Percentiles rank a stretch among this genome's conserved stretches.
Conservation (phyloP, 2,329 filamentous ascomycete species). For the Botryotinia narcissicola region DNA sequence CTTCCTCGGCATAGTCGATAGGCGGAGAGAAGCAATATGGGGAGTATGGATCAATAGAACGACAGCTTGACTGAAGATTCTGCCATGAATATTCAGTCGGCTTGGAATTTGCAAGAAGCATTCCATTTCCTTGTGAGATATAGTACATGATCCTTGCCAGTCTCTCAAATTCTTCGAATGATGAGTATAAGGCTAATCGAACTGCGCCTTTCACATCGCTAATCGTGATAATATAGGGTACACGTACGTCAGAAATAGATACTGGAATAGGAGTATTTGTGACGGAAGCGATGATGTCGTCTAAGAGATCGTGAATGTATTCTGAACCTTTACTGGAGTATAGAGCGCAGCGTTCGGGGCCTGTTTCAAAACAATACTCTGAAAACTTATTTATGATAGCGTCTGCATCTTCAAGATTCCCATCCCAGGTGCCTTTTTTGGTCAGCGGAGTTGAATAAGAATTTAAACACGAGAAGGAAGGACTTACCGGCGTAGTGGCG, state of each 20-base stretch:
- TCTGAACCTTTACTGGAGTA: not conserved
- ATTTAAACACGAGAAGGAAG: not conserved
- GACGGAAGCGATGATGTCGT: not conserved
- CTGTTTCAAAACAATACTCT: not conserved
- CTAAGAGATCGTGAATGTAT: not conserved
- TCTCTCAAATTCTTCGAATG: not conserved
- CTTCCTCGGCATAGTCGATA: not conserved
- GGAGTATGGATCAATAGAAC: not conserved
- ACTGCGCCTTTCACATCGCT: not conserved
- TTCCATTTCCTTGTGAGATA: not conserved
- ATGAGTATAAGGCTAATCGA: not conserved
- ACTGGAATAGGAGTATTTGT: not conserved
- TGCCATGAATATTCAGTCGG: not conserved
- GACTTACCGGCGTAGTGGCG: constrained; percentile 21
- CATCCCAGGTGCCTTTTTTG: constrained; percentile 2
- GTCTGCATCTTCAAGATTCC: constrained; percentile 3
- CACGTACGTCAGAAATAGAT: not conserved
- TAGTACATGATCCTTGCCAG: not conserved
- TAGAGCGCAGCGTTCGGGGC: not conserved
- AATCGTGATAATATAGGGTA: not conserved
- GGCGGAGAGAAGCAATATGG: constrained; percentile 1
- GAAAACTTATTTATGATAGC: not conserved
- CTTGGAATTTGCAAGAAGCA: constrained; percentile 3
- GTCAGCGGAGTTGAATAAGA: not conserved
- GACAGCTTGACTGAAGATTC: not conserved